A percentile compares a stretch with the other conserved stretches of the same genome.
phyloP scores from a whole-genome alignment of 2,329 filamentous ascomycete species.

The Neoscytalidium dimidiatum region DNA sequence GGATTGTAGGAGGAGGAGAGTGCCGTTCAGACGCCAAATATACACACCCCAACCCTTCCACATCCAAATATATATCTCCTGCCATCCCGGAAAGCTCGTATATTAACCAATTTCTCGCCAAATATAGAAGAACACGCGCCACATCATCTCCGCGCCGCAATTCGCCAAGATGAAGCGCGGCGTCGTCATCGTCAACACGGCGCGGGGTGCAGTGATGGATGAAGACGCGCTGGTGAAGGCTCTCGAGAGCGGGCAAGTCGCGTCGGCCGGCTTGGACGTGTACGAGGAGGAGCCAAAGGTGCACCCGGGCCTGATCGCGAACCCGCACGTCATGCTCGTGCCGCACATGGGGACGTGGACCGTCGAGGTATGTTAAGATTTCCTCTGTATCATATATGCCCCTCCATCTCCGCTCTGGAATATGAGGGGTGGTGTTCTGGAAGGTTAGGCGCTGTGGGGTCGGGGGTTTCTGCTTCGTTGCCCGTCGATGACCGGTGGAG shows the following conservation, averaged over 20 bases:
- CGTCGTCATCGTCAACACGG: conserved; percentile 78
- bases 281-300: conserved; percentile 79
- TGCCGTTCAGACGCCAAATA: conserved; percentile 1
- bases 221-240: conserved; percentile 77
- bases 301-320: conserved; percentile 70
- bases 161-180: conserved; percentile 78
- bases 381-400: not conserved
- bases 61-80: conserved; percentile 1
- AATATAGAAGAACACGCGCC: conserved; percentile 64
- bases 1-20: not conserved
- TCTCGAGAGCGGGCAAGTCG: conserved; percentile 68
- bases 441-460: not conserved
- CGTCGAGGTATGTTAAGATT: conserved; percentile 51
- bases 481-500: not conserved
- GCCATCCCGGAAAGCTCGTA: not conserved
- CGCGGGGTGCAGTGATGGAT: conserved; percentile 79
- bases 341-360: conserved; percentile 89
- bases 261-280: conserved; percentile 74
- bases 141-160: conserved; percentile 71
- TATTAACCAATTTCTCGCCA: not conserved
- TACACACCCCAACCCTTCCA: not conserved
- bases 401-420: not conserved
- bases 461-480: not conserved
- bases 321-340: conserved; percentile 71
- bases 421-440: not conserved